Percentiles rank a stretch among this genome's conserved stretches.
Evolutionary conservation across 148 eudicot species (phyloP).

Genomic region (Rhododendron ovatum): DNA sequence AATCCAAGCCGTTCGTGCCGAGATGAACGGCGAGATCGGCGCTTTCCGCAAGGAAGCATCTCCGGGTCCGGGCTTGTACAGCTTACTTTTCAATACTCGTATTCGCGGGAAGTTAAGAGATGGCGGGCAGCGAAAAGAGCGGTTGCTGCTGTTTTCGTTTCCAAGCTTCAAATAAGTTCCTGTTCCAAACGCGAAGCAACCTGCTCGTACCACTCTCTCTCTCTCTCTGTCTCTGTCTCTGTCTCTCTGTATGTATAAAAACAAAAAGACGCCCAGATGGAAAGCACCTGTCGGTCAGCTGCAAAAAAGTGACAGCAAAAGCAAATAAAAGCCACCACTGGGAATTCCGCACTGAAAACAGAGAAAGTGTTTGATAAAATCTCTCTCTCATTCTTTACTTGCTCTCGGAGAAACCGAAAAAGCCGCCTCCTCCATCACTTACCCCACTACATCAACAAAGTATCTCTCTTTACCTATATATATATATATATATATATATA

Average conservation of each 20-base stretch:
- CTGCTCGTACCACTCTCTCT: neutral
- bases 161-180: too few species aligned
- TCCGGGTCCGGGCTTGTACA: too few species aligned
- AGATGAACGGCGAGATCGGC: too few species aligned
- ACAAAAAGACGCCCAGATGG: neutral
- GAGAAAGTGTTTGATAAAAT: neutral
- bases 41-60: too few species aligned
- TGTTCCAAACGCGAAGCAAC: neutral
- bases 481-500: neutral
- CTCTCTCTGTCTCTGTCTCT: too few species aligned
- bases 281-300: neutral
- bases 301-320: neutral
- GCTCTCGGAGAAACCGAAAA: conserved; percentile 26
- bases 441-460: conserved; percentile 35
- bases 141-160: too few species aligned
- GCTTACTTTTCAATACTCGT: too few species aligned
- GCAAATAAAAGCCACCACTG: neutral
- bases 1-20: too few species aligned
- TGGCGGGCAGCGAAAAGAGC: too few species aligned
- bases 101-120: too few species aligned
- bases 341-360: neutral
- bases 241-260: too few species aligned
- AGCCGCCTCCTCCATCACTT: neutral
- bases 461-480: conserved; percentile 14
- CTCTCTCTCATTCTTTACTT: conserved; percentile 32